A percentile compares a stretch with the other conserved stretches of the same genome.
Conservation (phyloP, 805 yeast genomes). For the Starmera quercuum region DNA sequence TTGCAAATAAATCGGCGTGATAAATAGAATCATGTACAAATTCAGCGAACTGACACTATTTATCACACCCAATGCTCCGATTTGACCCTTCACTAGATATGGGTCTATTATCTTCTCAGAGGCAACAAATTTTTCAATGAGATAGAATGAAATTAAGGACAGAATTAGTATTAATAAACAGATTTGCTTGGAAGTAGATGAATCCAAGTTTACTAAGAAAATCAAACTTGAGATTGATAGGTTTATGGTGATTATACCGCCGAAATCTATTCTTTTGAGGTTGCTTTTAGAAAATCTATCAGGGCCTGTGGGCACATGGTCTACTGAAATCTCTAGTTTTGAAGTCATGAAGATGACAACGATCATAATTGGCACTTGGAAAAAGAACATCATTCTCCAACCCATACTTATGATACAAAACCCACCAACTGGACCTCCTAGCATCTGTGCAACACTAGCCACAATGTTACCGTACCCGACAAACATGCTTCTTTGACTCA, state of each 20-base stretch:
- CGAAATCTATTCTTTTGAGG: constrained; percentile 30
- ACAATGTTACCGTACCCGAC: constrained; percentile 41
- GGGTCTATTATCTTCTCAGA: constrained; percentile 34
- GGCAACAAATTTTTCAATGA: constrained; percentile 30
- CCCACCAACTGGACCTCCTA: constrained; percentile 39
- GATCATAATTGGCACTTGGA: constrained; percentile 31
- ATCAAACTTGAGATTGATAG: constrained; percentile 26
- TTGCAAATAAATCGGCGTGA: constrained; percentile 35
- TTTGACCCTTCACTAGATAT: constrained; percentile 27
- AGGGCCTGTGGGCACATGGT: constrained; percentile 19
- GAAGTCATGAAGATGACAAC: constrained; percentile 19
- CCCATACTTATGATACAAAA: constrained; percentile 29
- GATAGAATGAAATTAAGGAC: constrained; percentile 16
- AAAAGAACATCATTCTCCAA: constrained; percentile 37
- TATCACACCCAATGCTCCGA: constrained; percentile 29
- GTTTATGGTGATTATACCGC: constrained; percentile 31
- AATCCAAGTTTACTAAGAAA: constrained; percentile 24
- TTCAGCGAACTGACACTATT: constrained; percentile 30
- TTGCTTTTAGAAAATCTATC: constrained; percentile 24
- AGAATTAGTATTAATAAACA: constrained; percentile 8
- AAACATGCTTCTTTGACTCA: constrained; percentile 44
- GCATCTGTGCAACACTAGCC: constrained; percentile 30
- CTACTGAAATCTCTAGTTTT: constrained; percentile 25
- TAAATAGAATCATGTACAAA: constrained; percentile 26
- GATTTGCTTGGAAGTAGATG: constrained; percentile 6